Base-by-base conservation (phyloP, 2,329 filamentous ascomycete species). In the Triangularia verruculosa region DNA sequence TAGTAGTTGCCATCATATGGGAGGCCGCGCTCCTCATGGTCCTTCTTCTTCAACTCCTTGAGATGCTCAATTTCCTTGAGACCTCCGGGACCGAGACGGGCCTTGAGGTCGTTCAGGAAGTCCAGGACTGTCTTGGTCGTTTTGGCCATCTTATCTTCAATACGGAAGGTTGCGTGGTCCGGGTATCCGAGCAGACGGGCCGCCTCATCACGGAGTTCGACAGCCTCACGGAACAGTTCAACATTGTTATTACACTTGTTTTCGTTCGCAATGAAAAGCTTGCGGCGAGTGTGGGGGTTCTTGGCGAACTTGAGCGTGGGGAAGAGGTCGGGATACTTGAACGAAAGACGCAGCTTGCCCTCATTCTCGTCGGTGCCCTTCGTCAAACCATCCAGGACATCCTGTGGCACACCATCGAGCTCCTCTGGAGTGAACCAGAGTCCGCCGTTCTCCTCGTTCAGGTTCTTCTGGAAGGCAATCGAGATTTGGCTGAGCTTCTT, bases 141-240 rank as follows among this genome's bases (percentile, higher is more conserved):
- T 81, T 93, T 93, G 55, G 91, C 90, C 91, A 95, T 95, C 83
- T 93, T 94, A 71, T 91, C 87, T 72, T 93, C 90, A 43, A 95
- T 89, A 55, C 85, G 81, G 75, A 93, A 88, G 56, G 87, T 84
- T 17, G 91, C 91, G 73, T 94, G 90, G 72, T 92, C 87, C 5
- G 86, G 82, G 75, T 93, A 95, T 12, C 90, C 90, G 1, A 94
- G 81, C 56, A 94, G 81, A 59, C 89, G 85, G 12, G 91, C 92
- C 17, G 87, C 89, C 75, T 94, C 90, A 70, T 94, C 90, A 9
- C 92, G 87, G 25, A 94, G 84, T 11, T 88, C 76, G 59, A 95
- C 82, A 28, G 90, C 86, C 73, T 93, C 90, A 67, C 85, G 86
- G 81, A 95, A 94, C 9, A 93, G 79, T 0, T 85, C 81, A 2